Evolutionary conservation across 108 stramenopile species (phyloP), one percentile per base, ranked within the genome.

Genomic region (Discostella stelligeroides): DNA sequence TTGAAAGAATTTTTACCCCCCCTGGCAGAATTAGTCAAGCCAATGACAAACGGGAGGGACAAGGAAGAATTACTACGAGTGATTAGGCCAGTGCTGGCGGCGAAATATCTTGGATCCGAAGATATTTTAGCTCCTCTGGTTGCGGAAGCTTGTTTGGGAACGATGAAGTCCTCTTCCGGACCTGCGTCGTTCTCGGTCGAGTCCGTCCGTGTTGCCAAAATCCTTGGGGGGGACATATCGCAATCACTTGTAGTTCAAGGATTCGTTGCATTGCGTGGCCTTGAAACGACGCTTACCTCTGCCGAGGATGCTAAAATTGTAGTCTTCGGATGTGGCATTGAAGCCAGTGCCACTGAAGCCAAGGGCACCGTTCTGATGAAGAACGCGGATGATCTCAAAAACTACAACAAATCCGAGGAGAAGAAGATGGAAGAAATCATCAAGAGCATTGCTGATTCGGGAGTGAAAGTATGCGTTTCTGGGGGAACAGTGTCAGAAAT

Each of bases 341-440:
- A 99, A 84, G 97, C 97, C 8, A 81, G 86, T 46, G 67, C 82
- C 39, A 98, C 99, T 6, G 99, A 99, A 84, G 95, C 99, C 66
- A 98, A 99, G 90, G 98, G 99, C 50, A 99, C 99, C n/a, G 98
- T 99, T 51, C 81, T 98, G 59, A 96, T 99, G 84, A 97, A 97
- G 84, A 97, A 70, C 58, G 99, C 98, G 14, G 99, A 98, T 60
- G 98, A 99, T 76, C 87, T 99, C 57, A 89, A 90, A 76, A 86
- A 80, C 73, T 99, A 98, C 95, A 98, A 97, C 92, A 92, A 92
- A 72, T 89, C 95, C 20, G 98, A 98, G 84, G 98, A 98, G 83
- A 82, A 75, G 58, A 92, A 93, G 68, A 97, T 99, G 95, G 97
- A 98, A 73, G 96, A 97, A 82, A 92, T 97, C 69, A 88, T 99